Evolutionary conservation across 2,329 filamentous ascomycete genomes (phyloP), one percentile per base, ranked within the genome.

Genomic region (Ophiosphaerella herpotricha): DNA sequence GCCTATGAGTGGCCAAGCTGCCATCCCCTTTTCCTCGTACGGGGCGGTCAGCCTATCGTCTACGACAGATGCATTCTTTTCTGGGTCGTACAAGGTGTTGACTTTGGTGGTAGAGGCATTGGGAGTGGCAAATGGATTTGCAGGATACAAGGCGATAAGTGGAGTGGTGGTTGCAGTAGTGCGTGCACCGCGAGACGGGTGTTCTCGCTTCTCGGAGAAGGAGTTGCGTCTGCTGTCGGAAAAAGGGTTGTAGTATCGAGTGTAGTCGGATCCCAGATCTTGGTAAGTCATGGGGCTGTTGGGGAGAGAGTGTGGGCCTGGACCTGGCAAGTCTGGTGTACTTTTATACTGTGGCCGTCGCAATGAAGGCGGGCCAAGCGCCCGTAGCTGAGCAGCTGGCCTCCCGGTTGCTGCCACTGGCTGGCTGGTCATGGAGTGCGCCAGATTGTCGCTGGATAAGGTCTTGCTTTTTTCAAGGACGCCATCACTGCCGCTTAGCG

Each of bases 21-120:
- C 70, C 18, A 74, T 72, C 21, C 72, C 74, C 32, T 72, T 69
- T 47, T 77, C 77, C 18, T 75, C 62, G 56, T 66, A 71, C 1
- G 78, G 77, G 7, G 74, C 76, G 14, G 67, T 72, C 11, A 82
- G 63, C 29, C 78, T 70, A 56, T 82, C 78, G 58, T 82, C 77
- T 9, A 80, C 58, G 23, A 75, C 70, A 52, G 76, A 73, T 50
- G 72, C 70, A 35, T 63, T 59, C 46, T 61, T 68, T 39, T 71
- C 66, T 0, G 56, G 39, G 31, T 71, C 62, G 34, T 51, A 54
- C 12, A 67, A 46, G 3, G 47, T 39, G 24, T 58, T 54, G 34
- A 68, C 47, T 13, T 55, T 67, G 5, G 66, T 65, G 7, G 61
- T 61, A 2, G 70, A 70, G 5, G 60, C 53, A 33, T 58, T 61